Evolutionary conservation across 2,329 filamentous ascomycete species (phyloP), one percentile per base, ranked within the genome.

Genomic region (Lomentospora prolificans): DNA sequence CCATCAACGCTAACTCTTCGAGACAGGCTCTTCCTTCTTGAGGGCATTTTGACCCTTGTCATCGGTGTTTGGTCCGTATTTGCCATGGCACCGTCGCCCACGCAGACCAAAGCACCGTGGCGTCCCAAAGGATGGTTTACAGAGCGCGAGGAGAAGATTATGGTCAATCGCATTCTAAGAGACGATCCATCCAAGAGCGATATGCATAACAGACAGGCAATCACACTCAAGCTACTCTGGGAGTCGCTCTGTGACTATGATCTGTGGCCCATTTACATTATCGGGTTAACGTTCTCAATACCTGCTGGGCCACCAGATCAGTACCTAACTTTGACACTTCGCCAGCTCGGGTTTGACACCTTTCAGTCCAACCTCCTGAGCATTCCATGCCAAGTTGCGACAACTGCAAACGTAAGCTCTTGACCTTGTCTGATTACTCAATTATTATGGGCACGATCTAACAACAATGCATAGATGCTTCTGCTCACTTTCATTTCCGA

Each of bases 301-400:
- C 63, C 62, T 0, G 58, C 61, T 6, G 58, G 60, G 1, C 63
- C 64, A 1, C 60, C 61, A 1, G 60, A 64, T 51, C 59, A 64
- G 22, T 66, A 66, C 55, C 58, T 66, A 5, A 64, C 64, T 0
- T 50, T 66, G 7, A 64, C 63, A 0, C 61, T 66, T 1, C 58
- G 61, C 2, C 58, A 60, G 1, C 58, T 64, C 1, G 62, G 62
- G 5, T 66, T 64, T 28, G 64, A 69, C 57, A 78, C 75, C 12
- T 77, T 82, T 61, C 65, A 76, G 19, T 77, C 77, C 1, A 84
- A 82, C 56, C 66, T 85, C 6, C 69, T 85, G 22, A 77, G 75
- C 3, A 81, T 84, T 12, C 73, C 77, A 0, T 60, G 57, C n/a
- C 57, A 57, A 22, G 36, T 58, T 12, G 44, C 57, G n/a, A 57